Base-by-base conservation (phyloP, 192 early-diverging fungal species). In the Coemansia sp. region DNA sequence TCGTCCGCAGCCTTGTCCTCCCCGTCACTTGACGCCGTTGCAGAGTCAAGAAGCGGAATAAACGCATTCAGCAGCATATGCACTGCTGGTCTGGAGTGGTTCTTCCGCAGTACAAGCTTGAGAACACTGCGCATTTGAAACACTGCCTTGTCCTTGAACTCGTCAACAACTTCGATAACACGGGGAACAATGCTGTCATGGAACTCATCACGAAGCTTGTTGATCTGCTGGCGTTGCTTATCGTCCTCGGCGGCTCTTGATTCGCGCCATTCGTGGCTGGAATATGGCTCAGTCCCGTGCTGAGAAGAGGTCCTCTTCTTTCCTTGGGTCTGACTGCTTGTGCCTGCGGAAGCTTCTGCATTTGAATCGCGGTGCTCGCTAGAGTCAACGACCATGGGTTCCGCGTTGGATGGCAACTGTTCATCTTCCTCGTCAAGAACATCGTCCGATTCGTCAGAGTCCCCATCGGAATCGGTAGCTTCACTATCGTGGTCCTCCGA, bases 321-420 rank as follows among this genome's bases (percentile, higher is more conserved):
- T 17, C 67, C 38, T 17, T n/a, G 45, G 37, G 8, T 48, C 13
- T 38, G 12, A 11, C 11, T 53, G 59, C 59, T n/a, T 10, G 37
- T 45, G 14, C 50, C 50, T 11, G 44, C 13, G 87, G 90, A 51
- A 90, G 65, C 37, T 90, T 65, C n/a, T 87, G 87, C 49, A 89
- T 70, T 32, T 17, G 70, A 75, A 42, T 56, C 75, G 0, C 65
- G 57, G 56, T 73, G 65, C n/a, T 75, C 64, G 19, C 64, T 58
- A 5, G 59, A 51, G 49, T 81, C 78, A 9, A 75, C 75, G 41
- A 67, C 70, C 74, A 75, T 83, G 9, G 74, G 70, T 58, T 77
- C 77, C 44, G 67, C 40, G n/a, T 17, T 50, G 48, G 48, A 50
- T 16, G 48, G 32, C 32, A 32, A 32, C 11, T 75, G 74, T 8